Evolutionary conservation across 2,329 filamentous ascomycete genomes (phyloP).

Genomic region (Iodosphaeria phyllophila): DNA sequence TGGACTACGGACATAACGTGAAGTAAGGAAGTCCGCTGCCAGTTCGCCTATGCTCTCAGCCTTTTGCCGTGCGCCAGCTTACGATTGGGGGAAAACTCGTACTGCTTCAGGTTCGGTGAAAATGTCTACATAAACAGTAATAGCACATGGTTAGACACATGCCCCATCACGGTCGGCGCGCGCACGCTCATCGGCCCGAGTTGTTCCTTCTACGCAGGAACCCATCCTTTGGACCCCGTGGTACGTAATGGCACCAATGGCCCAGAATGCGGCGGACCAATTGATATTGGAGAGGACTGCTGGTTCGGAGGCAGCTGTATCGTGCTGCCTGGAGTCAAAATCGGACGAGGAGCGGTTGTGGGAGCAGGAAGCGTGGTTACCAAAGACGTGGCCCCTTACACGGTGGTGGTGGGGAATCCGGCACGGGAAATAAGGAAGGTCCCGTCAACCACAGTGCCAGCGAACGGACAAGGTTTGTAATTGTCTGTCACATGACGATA

Average conservation of each 20-base stretch:
- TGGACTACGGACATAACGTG: constrained; percentile 67
- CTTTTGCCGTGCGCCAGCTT: neutral
- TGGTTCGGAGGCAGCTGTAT: constrained; percentile 58
- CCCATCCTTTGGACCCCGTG: constrained; percentile 59
- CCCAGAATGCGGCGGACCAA: constrained; percentile 55
- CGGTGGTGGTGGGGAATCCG: constrained; percentile 48
- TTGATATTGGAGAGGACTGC: constrained; percentile 63
- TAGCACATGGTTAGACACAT: constrained; percentile 61
- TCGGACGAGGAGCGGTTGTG: constrained; percentile 55
- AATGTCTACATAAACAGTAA: constrained; percentile 61
- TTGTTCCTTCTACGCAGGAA: constrained; percentile 55
- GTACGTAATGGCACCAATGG: constrained; percentile 57
- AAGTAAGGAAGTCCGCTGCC: constrained; percentile 17
- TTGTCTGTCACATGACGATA: neutral
- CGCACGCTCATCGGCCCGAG: constrained; percentile 66
- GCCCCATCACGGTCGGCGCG: constrained; percentile 52
- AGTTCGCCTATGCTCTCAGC: constrained; percentile 2
- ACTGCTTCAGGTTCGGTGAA: constrained; percentile 33
- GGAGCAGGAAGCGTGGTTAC: constrained; percentile 75
- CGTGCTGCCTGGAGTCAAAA: constrained; percentile 58
- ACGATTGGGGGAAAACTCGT: constrained; percentile 2
- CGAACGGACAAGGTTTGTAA: neutral
- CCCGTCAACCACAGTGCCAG: constrained; percentile 1
- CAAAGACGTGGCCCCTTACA: constrained; percentile 48
- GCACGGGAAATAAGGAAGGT: constrained; percentile 30